Base-by-base conservation (phyloP, 768 basidiomycete genomes). In the Russula sp. region DNA sequence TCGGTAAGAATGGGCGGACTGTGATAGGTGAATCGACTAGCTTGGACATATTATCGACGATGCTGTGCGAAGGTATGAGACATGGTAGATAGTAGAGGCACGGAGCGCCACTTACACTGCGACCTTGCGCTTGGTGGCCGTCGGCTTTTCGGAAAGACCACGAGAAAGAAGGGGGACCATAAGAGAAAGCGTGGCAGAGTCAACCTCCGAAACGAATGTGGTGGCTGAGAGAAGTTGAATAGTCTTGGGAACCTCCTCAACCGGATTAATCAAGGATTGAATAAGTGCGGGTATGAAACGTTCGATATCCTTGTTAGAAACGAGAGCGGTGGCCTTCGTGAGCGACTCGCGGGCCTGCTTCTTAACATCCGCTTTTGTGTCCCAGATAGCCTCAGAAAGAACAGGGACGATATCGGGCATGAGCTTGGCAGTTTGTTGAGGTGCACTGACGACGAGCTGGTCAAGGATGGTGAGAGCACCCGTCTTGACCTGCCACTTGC, bases 141-240 rank as follows among this genome's bases (percentile, higher is more conserved):
- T 97, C 65, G 94, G 83, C 79, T 96, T 96, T 82, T 98, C 95
- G 66, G 76, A 82, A 67, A 96, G 82, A 85, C 95, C 95, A 82
- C 95, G 91, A 64, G 92, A 84, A 59, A 98, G 80, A 20, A 98
- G 87, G 72, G 95, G 95, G 64, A 95, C 95, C 93, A 98, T 97
- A 69, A 98, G 86, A 70, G 95, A 97, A 69, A 98, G 88, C 68
- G 95, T 97, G 61, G 94, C 84, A 55, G 94, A 94, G 71, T 97
- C 95, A 77, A 98, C 95, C 82, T 98, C 95, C 57, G 95, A 92
- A 91, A 98, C 95, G 87, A 97, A 98, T 76, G 95, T 98, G 77
- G 95, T 98, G 62, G 95, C 86, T 77, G 95, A 94, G 77, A 97
- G 93, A 79, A 96, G 89, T 66, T 83, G 83, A 71, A 98, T 91